Evolutionary conservation across 106 monocot species (phyloP).

Genomic region (Ottelia alismoides): DNA sequence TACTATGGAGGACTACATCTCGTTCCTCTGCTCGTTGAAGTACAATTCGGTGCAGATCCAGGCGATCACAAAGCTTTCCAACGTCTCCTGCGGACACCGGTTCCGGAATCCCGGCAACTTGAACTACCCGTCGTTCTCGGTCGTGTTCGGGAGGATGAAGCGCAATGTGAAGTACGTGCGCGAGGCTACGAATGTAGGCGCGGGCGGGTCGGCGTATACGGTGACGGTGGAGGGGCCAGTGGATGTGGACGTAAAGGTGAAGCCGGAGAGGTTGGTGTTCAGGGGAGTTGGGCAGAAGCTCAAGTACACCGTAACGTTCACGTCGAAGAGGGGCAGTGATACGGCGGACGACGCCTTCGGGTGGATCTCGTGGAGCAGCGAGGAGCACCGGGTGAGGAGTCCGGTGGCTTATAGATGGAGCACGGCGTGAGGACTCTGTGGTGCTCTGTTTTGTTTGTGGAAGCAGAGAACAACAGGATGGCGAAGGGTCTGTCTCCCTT

Average conservation of each 20-base stretch:
- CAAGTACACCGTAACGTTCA: slow-evolving; percentile 40
- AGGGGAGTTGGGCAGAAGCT: slow-evolving; percentile 32
- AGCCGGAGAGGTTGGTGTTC: slow-evolving; percentile 47
- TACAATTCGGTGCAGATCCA: slow-evolving; percentile 37
- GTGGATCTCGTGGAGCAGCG: slow-evolving; percentile 50
- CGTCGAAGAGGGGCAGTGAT: slow-evolving; percentile 10
- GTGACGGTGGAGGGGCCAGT: slow-evolving; percentile 30
- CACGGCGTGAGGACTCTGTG: background rate
- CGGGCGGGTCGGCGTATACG: slow-evolving; percentile 16
- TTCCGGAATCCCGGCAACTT: slow-evolving; percentile 34
- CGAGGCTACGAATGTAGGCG: slow-evolving; percentile 51
- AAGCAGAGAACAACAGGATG: too few relatives aligned
- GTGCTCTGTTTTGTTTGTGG: too few relatives aligned
- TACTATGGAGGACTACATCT: slow-evolving; percentile 48
- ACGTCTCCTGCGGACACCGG: slow-evolving; percentile 27
- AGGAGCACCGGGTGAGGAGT: slow-evolving; percentile 37
- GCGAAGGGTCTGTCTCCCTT: too few relatives aligned
- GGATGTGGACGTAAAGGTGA: slow-evolving; percentile 29
- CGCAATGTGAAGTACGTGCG: slow-evolving; percentile 27
- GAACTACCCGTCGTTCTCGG: slow-evolving; percentile 74
- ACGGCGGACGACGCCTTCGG: slow-evolving; percentile 29
- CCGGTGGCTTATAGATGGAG: slow-evolving; percentile 45
- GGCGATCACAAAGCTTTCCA: slow-evolving; percentile 34
- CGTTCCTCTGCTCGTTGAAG: slow-evolving; percentile 60
- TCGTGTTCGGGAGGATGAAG: slow-evolving; percentile 20